Evolutionary conservation across 1,284 basidiomycete genomes (phyloP), one percentile per base, ranked within the genome.

Genomic region (Tilletia indica): DNA sequence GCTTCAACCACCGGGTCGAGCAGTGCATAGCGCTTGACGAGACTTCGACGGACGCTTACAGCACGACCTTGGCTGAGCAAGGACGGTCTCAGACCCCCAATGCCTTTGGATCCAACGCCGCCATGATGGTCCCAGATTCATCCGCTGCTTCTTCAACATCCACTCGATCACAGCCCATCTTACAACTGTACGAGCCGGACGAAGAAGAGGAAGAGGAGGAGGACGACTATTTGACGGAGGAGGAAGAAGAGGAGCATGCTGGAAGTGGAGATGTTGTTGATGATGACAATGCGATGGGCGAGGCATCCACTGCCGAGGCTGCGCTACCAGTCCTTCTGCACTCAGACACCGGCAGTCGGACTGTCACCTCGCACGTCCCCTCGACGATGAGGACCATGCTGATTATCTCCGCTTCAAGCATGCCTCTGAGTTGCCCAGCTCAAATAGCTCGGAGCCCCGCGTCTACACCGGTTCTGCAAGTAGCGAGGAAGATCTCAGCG

Each of bases 1-100:
- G 89, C 79, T 99, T 99, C 88, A 98, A 98, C 85, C 96, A 94
- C 0, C 96, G 95, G 82, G 96, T 99, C 51, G 93, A 98, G 85
- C 97, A 98, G 85, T 94, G 91, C 83, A 96, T 99, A 75, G 92
- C 96, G n/a, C 91, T 99, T 1, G 42, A 45, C 42, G 42, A 45
- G 3, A 45, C 42, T 45, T 9, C 42, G 1, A 45, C 42, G 9
- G 42, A 45, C 42, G 42, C 14, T 9, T 79, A 34, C 78, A 77
- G 39, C 73, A 73, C 2, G 71, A n/a, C 51, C 16, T 9, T 19
- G 12, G 1, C 58, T 8, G 58, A 63, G 4, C 25, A 9, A 36
- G 21, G 21, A 16, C 21, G 45, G 42, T 48, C n/a, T 16, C 45
- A 67, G 19, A 48, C 64, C 5, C 39, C 64, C 5, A 38, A 4